Conservation (phyloP, 345 rosid species). For the Camelina hispida region DNA sequence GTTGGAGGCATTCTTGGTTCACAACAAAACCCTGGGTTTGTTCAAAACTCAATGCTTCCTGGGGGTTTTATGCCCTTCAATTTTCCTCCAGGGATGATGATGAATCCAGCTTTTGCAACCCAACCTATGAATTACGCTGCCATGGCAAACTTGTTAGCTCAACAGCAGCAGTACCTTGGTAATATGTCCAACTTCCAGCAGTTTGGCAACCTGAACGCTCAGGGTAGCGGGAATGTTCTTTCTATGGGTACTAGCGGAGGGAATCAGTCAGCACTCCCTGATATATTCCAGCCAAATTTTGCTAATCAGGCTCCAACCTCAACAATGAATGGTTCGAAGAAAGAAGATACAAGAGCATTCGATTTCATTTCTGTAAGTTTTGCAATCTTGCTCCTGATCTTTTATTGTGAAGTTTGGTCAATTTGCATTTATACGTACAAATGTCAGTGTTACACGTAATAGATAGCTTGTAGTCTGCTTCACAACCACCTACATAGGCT, state of each 20-base stretch:
- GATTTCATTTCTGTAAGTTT: conserved; percentile 93
- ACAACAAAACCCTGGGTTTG: conserved; percentile 54
- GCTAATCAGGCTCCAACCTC: conserved; percentile 65
- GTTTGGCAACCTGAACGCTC: conserved; percentile 63
- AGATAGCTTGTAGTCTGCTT: not conserved
- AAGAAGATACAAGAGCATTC: conserved; percentile 89
- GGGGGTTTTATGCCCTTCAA: conserved; percentile 59
- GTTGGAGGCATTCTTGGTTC: conserved; percentile 57
- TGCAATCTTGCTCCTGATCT: conserved; percentile 20
- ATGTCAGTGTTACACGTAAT: not conserved
- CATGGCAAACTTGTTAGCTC: conserved; percentile 72
- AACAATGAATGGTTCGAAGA: conserved; percentile 63
- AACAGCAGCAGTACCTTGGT: conserved; percentile 79
- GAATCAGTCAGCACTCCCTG: conserved; percentile 67
- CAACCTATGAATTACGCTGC: conserved; percentile 72
- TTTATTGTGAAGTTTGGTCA: conserved; percentile 21
- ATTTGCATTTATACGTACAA: not conserved
- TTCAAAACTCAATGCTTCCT: conserved; percentile 56
- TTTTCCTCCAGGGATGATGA: conserved; percentile 67
- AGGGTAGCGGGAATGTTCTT: conserved; percentile 49
- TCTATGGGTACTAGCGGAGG: conserved; percentile 51
- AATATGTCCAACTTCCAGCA: conserved; percentile 77
- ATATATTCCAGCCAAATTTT: conserved; percentile 78
- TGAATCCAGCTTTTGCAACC: conserved; percentile 67
- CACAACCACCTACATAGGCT: conserved; percentile 10